phyloP scores from a whole-genome alignment of 768 basidiomycete species.

The Podaxis mareebaensis region DNA sequence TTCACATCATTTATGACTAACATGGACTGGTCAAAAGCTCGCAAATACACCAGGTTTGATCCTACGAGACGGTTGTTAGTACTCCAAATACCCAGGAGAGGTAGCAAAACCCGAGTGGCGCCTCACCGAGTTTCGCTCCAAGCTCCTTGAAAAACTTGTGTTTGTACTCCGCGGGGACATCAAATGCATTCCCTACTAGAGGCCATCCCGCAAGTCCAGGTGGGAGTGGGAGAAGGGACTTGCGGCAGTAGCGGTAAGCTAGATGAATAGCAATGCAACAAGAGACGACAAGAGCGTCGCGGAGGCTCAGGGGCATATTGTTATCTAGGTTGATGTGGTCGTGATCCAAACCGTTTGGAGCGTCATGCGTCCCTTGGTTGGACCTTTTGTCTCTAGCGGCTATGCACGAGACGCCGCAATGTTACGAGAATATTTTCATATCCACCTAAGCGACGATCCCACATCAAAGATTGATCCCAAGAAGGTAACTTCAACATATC shows the following conservation, averaged over 20 bases:
- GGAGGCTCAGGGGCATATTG: background rate
- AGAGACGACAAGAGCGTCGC: conserved; percentile 42
- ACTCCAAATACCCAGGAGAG: background rate
- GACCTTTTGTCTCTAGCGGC: too few species aligned
- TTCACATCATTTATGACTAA: conserved; percentile 18
- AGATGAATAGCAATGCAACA: conserved; percentile 37
- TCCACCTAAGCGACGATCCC: too few species aligned
- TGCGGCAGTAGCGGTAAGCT: background rate
- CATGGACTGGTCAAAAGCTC: conserved; percentile 13
- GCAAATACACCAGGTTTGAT: conserved; percentile 11
- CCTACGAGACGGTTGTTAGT: background rate
- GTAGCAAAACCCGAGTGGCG: too few species aligned
- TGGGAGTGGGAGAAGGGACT: background rate
- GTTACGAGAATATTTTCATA: too few species aligned
- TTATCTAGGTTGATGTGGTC: too few species aligned
- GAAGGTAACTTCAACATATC: too few species aligned
- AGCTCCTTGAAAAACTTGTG: conserved; percentile 9
- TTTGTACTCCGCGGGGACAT: conserved; percentile 6
- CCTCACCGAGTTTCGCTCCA: conserved; percentile 16
- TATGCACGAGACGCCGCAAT: too few species aligned
- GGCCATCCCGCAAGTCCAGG: conserved; percentile 17
- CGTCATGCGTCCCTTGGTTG: too few species aligned
- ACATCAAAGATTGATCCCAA: too few species aligned
- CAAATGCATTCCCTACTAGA: conserved; percentile 17
- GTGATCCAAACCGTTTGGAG: too few species aligned